Percentiles rank a stretch among this genome's conserved stretches.
phyloP scores from a whole-genome alignment of 768 basidiomycete genomes.

The Pleurotus tuber-regium region DNA sequence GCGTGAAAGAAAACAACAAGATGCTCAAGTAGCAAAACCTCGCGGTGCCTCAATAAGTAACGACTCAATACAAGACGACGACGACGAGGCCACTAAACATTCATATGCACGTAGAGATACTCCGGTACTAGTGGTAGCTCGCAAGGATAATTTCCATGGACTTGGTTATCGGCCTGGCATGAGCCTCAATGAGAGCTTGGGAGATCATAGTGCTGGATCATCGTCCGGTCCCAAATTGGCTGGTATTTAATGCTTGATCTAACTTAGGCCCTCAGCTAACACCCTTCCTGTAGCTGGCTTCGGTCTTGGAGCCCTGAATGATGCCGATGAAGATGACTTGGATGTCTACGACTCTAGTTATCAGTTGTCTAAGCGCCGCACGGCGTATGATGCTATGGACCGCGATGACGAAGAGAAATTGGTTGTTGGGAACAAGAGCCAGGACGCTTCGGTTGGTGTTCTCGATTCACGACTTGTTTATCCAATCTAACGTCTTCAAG shows the following conservation, averaged over 20 bases:
- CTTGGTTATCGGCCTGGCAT: constrained; percentile 75
- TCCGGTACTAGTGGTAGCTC: constrained; percentile 52
- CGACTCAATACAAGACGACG: constrained; percentile 49
- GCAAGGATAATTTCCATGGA: constrained; percentile 79
- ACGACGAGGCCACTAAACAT: constrained; percentile 85
- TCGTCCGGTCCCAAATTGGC: constrained; percentile 54
- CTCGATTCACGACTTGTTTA: neutral
- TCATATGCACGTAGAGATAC: constrained; percentile 84
- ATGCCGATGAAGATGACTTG: constrained; percentile 91
- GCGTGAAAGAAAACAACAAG: constrained; percentile 70
- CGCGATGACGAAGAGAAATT: constrained; percentile 62
- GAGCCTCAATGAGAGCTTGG: constrained; percentile 59
- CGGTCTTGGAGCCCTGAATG: constrained; percentile 86
- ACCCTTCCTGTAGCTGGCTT: constrained; percentile 61
- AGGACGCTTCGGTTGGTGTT: constrained; percentile 5
- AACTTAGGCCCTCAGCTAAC: neutral
- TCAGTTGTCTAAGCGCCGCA: constrained; percentile 34
- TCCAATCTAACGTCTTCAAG: constrained; percentile 29
- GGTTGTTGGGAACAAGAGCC: constrained; percentile 33
- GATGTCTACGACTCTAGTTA: constrained; percentile 69
- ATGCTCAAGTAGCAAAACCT: constrained; percentile 43
- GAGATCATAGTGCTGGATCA: constrained; percentile 24
- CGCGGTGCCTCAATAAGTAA: constrained; percentile 27
- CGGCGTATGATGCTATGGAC: constrained; percentile 66
- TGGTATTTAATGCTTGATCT: constrained; percentile 31